Evolutionary conservation across 2,329 filamentous ascomycete genomes (phyloP).

Genomic region (Canariomyces notabilis): DNA sequence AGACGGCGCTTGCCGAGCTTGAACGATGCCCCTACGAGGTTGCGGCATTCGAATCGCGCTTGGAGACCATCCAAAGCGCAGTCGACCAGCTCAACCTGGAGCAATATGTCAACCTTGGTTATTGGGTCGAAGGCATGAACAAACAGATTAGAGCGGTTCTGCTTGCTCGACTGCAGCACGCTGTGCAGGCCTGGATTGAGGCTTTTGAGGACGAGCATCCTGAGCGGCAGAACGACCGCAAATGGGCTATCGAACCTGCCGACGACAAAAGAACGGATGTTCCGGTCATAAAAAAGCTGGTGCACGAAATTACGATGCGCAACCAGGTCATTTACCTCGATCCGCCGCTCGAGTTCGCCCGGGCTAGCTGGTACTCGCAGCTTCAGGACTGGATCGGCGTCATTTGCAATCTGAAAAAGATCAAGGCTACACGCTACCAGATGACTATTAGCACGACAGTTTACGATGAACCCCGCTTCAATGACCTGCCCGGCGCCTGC

Average conservation of each 20-base stretch:
- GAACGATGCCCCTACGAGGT: constrained; percentile 78
- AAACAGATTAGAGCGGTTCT: constrained; percentile 75
- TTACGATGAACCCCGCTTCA: constrained; percentile 68
- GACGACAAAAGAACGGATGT: constrained; percentile 44
- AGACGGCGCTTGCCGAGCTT: constrained; percentile 78
- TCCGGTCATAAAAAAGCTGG: constrained; percentile 65
- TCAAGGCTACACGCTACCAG: constrained; percentile 93
- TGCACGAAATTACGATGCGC: constrained; percentile 94
- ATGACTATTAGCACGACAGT: constrained; percentile 69
- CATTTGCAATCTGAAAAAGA: constrained; percentile 86
- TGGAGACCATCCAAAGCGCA: constrained; percentile 82
- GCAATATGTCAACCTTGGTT: constrained; percentile 86
- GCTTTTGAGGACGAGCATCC: constrained; percentile 66
- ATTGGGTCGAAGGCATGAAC: constrained; percentile 88
- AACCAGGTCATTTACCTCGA: constrained; percentile 97
- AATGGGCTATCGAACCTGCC: constrained; percentile 43
- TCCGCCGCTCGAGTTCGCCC: constrained; percentile 83
- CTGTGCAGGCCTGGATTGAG: constrained; percentile 80
- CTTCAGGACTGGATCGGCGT: constrained; percentile 90
- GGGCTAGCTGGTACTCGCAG: constrained; percentile 89
- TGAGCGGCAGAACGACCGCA: constrained; percentile 42
- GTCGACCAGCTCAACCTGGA: constrained; percentile 96
- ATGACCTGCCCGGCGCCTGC: constrained; percentile 78
- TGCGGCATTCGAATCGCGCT: constrained; percentile 69
- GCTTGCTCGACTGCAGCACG: constrained; percentile 74